Percentiles rank a stretch among this genome's conserved stretches.
These are phyloP conservation scores for Bacidia rubella DNA, from an alignment of 495 filamentous ascomycete genomes.

Conservation along the genomic window DNA sequence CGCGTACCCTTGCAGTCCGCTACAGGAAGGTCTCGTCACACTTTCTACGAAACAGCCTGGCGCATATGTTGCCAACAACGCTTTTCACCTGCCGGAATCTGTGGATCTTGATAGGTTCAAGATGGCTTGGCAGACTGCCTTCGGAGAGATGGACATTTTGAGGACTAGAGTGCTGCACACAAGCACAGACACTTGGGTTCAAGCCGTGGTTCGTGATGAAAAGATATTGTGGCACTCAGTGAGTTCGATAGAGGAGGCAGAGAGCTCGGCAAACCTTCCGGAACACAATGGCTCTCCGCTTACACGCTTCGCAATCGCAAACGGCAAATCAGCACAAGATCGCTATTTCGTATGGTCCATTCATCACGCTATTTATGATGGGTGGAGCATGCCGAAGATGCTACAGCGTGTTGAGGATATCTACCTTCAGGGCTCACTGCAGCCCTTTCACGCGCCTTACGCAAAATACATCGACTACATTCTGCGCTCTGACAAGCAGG, in stretches of 20 bases:
- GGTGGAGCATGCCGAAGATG: slow-evolving; percentile 49
- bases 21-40: slow-evolving; percentile 58
- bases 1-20: slow-evolving; percentile 54
- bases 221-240: slow-evolving; percentile 32
- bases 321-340: slow-evolving; percentile 1
- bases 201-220: slow-evolving; percentile 40
- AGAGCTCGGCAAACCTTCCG: slow-evolving; percentile 28
- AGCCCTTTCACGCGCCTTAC: slow-evolving; percentile 20
- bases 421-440: slow-evolving; percentile 17
- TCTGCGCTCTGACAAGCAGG: slow-evolving; percentile 20
- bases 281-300: slow-evolving; percentile 42
- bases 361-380: slow-evolving; percentile 62
- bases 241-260: slow-evolving; percentile 33
- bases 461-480: slow-evolving; percentile 33
- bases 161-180: slow-evolving; percentile 44
- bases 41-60: slow-evolving; percentile 41
- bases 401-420: slow-evolving; percentile 40
- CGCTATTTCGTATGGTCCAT: slow-evolving; percentile 46
- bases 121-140: slow-evolving; percentile 37
- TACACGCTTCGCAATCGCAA: slow-evolving; percentile 40
- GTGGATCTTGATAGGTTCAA: slow-evolving; percentile 37
- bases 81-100: slow-evolving; percentile 30
- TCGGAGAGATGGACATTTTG: slow-evolving; percentile 36
- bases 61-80: slow-evolving; percentile 38
- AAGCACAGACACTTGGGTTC: slow-evolving; percentile 31